A percentile compares a stretch with the other conserved stretches of the same genome.
Evolutionary conservation across 116 monocot species (phyloP).

Genomic region (Zostera marina): DNA sequence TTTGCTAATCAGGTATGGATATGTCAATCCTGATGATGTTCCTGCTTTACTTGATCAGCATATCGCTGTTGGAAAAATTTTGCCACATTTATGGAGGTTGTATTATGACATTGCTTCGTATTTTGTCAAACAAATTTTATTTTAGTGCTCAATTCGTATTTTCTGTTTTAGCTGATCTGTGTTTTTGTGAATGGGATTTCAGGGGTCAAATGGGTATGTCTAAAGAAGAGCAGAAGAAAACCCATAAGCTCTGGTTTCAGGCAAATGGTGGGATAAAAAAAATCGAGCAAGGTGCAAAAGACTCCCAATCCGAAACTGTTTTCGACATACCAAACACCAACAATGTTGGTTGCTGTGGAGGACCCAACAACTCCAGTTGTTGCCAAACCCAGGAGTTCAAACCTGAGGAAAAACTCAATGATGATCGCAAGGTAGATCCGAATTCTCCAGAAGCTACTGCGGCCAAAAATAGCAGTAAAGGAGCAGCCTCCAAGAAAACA

Average conservation of each 20-base stretch:
- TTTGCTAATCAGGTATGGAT: constrained; percentile 59
- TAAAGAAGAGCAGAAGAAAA: constrained; percentile 47
- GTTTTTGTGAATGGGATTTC: constrained; percentile 1
- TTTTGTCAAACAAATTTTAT: background rate
- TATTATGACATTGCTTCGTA: background rate
- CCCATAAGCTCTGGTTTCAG: constrained; percentile 20
- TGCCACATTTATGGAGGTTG: constrained; percentile 61
- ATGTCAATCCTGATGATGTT: constrained; percentile 67
- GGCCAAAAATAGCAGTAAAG: constrained; percentile 10
- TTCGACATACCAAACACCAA: background rate
- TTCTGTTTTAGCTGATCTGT: background rate
- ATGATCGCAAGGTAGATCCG: constrained; percentile 4
- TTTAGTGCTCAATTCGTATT: background rate
- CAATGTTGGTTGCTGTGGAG: constrained; percentile 38
- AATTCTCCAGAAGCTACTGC: constrained; percentile 1
- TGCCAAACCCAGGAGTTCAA: constrained; percentile 25
- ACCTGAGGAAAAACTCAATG: constrained; percentile 16
- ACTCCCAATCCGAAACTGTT: constrained; percentile 3
- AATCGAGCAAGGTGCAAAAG: constrained; percentile 5
- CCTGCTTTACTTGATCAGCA: constrained; percentile 50
- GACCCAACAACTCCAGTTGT: constrained; percentile 25
- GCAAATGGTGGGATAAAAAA: constrained; percentile 3
- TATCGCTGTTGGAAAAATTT: constrained; percentile 40
- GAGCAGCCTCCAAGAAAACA: constrained; percentile 8
- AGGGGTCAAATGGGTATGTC: constrained; percentile 69